A percentile compares a stretch with the other conserved stretches of the same genome.
Evolutionary conservation across 1,284 basidiomycete species (phyloP).

Genomic region (Paramarasmius palmivorus): DNA sequence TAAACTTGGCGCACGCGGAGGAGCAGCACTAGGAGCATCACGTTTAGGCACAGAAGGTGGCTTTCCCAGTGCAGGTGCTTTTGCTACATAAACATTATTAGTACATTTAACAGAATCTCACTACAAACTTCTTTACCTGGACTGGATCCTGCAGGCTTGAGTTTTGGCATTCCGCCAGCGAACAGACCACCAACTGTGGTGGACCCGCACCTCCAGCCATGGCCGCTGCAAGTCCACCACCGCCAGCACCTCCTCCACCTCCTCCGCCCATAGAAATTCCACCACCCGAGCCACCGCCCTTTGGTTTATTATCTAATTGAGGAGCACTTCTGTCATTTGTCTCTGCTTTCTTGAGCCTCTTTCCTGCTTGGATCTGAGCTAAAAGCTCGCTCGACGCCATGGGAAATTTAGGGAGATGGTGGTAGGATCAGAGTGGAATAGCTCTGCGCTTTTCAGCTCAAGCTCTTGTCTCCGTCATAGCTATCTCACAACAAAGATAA

Average conservation of each 20-base stretch:
- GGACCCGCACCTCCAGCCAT: constrained; percentile 48
- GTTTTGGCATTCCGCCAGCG: constrained; percentile 88
- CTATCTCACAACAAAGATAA: too few relatives aligned
- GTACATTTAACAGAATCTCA: constrained; percentile 11
- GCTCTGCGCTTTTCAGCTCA: too few relatives aligned
- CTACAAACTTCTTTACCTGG: constrained; percentile 47
- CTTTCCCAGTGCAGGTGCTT: constrained; percentile 61
- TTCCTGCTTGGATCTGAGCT: constrained; percentile 79
- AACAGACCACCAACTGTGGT: constrained; percentile 85
- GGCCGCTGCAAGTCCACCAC: constrained; percentile 34
- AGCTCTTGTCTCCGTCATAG: too few relatives aligned
- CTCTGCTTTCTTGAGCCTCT: constrained; percentile 74
- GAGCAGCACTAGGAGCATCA: constrained; percentile 32
- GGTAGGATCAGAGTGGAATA: not conserved
- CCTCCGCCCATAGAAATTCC: constrained; percentile 30
- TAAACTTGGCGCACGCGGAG: constrained; percentile 21
- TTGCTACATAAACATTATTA: constrained; percentile 41
- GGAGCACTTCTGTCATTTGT: constrained; percentile 86
- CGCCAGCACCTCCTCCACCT: constrained; percentile 40
- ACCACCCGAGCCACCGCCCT: constrained; percentile 44
- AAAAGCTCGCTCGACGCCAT: constrained; percentile 76
- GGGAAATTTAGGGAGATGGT: constrained; percentile 12
- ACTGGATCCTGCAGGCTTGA: constrained; percentile 73
- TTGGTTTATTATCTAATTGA: constrained; percentile 46
- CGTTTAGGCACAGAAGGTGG: constrained; percentile 69